These are phyloP conservation scores for Globisporangium alternatum DNA, from an alignment of 352 stramenopile species.

Conservation along the genomic window DNA sequence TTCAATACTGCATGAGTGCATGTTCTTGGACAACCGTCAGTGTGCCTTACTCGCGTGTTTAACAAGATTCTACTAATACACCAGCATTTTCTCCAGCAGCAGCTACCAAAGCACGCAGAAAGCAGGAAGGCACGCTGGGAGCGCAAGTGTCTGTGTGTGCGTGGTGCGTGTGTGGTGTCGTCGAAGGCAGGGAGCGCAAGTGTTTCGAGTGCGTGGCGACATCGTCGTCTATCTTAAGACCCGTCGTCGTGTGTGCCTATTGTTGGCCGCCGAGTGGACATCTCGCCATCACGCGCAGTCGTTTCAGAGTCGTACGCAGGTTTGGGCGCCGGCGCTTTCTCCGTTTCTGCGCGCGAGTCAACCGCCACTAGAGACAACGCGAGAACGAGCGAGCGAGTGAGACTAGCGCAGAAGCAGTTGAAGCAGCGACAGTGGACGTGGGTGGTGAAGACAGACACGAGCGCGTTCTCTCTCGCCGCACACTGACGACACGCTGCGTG, in stretches of 20 bases:
- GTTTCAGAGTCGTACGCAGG: conserved; percentile 1
- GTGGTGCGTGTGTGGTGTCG: neutral
- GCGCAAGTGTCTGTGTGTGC: neutral
- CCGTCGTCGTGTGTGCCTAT: neutral
- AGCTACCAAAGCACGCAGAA: too few relatives aligned
- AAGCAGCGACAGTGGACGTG: neutral
- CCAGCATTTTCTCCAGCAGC: too few relatives aligned
- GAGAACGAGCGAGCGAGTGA: neutral
- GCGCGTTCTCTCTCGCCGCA: neutral
- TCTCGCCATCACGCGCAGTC: conserved; percentile 2
- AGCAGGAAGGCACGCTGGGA: too few relatives aligned
- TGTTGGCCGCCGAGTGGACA: conserved; percentile 6
- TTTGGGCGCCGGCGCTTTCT: neutral
- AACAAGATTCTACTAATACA: too few relatives aligned
- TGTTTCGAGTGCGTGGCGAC: neutral
- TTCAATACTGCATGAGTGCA: too few relatives aligned
- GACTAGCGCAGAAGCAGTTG: neutral
- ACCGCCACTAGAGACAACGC: neutral
- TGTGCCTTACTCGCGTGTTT: too few relatives aligned
- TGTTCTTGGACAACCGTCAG: too few relatives aligned
- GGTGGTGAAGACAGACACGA: neutral
- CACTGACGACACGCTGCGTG: neutral
- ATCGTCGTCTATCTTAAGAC: neutral
- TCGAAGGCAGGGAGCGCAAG: neutral
- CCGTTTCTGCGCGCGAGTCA: neutral